Evolutionary conservation across 2,329 filamentous ascomycete genomes (phyloP), one percentile per base, ranked within the genome.

Genomic region (Penicillium sp.): DNA sequence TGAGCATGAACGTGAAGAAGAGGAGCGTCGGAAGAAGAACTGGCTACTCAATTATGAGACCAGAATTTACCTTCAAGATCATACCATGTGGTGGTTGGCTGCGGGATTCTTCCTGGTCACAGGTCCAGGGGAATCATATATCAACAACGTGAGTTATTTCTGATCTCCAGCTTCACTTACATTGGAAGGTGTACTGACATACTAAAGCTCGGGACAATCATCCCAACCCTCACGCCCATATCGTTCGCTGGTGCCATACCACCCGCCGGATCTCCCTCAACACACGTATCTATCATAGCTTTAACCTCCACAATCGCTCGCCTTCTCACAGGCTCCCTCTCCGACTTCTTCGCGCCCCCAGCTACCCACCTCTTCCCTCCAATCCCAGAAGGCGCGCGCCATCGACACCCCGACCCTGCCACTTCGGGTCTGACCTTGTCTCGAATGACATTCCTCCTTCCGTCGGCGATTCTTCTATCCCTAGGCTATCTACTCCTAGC

Each of bases 51-150:
- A 97, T 65, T 90, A 90, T 42, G 93, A 97, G 71, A 97, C 94
- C 0, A 81, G 86, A 11, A 81, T 86, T 3, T 99, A 97, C 72
- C 80, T 99, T 9, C 81, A 84, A 22, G 94, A 99, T 63, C 86
- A 83, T 56, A 97, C 92, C 11, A 97, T 97, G 93, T 99, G 93
- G 93, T 89, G 87, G 69, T 88, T 99, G 62, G 91, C 93, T 0
- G 78, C 87, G 1, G 92, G 92, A 18, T 97, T 99, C 75, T 90
- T 97, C 73, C 83, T 97, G 58, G 90, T 96, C 64, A 90, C 92
- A 50, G 94, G 94, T 0, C 93, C 94, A 0, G 93, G 92, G n/a
- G 94, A 99, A 75, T 90, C 93, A 10, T 99, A 97, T 72, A 92
- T 97, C 75, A 99, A 97, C 76, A 99, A 97, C 66, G 79, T 78